phyloP scores from a whole-genome alignment of 306 rosid genomes.

The Oemleria cerasiformis region DNA sequence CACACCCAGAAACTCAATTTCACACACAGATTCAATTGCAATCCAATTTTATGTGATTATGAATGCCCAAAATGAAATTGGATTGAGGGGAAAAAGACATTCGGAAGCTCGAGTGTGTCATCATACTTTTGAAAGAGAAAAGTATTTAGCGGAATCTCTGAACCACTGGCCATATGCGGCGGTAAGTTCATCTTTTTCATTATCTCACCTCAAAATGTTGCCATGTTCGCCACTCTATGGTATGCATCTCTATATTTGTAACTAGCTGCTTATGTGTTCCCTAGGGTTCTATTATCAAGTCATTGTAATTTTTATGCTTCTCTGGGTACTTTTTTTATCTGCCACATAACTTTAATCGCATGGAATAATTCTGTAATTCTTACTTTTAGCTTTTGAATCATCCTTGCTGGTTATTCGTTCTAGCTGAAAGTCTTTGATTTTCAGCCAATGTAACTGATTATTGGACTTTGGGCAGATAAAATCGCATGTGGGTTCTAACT shows the following conservation, averaged over 20 bases:
- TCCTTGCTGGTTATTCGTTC: not conserved
- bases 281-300: not conserved
- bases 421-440: constrained; percentile 1
- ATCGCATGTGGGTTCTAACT: constrained; percentile 5
- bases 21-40: no score
- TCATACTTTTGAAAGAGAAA: constrained; percentile 1
- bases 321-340: not conserved
- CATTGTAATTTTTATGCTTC: not conserved
- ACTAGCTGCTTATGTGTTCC: not conserved
- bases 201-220: not conserved
- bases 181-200: constrained; percentile 23
- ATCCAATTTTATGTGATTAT: no score
- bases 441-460: constrained; percentile 2
- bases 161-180: constrained; percentile 17
- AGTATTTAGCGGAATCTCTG: constrained; percentile 21
- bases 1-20: no score
- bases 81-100: constrained; percentile 3
- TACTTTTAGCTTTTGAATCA: constrained; percentile 1
- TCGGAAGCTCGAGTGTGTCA: not conserved
- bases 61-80: no score
- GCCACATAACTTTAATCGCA: not conserved
- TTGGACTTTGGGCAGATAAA: not conserved
- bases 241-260: constrained; percentile 12
- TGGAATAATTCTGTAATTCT: not conserved
- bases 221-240: constrained; percentile 31